Base-by-base conservation (phyloP, 345 rosid species). In the Eutrema yunnanense region DNA sequence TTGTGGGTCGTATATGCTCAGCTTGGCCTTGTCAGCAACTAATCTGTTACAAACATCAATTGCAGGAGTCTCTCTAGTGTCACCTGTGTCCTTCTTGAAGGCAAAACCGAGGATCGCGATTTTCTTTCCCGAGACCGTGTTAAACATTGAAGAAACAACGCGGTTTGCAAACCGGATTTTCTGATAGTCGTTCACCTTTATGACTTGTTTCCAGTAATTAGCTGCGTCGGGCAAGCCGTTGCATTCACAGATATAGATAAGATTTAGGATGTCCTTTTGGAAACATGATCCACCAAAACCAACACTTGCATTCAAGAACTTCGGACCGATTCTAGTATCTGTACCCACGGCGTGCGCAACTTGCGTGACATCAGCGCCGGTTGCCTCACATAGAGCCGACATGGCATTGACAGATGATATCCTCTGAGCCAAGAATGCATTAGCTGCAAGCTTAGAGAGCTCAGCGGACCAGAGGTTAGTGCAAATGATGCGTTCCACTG, bases 261-360 rank as follows among this genome's bases (percentile, higher is more conserved):
- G 84, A 60, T 86, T 88, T 66, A 88, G 41, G 44, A 88, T 86
- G 34, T 88, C 94, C 65, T 88, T 88, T 50, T 86, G 93, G 78
- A 88, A 88, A 72, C 90, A 83, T 41, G 90, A 88, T 22, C 94
- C 91, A 56, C 94, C 91, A 29, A 88, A 88, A 71, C 91, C 94
- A 30, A 86, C 91, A 69, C 89, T 88, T 12, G 91, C 86, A 58
- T 81, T 83, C 87, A 88, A 74, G 76, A 86, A 88, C 82, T 82
- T 88, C 9, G 87, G 89, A 22, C 91, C 91, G 11, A 88, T 85
- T 76, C 94, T 86, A 3, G 86, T 65, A 67, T 86, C 89, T 37
- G 73, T 86, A 30, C 91, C 94, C 49, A 86, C 82, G 13, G 90
- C 89, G 66, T 82, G 85, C 1, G 87, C 73, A 19, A 86, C 89